Evolutionary conservation across 495 filamentous ascomycete genomes (phyloP).

Genomic region (Aspergillus taichungensis): DNA sequence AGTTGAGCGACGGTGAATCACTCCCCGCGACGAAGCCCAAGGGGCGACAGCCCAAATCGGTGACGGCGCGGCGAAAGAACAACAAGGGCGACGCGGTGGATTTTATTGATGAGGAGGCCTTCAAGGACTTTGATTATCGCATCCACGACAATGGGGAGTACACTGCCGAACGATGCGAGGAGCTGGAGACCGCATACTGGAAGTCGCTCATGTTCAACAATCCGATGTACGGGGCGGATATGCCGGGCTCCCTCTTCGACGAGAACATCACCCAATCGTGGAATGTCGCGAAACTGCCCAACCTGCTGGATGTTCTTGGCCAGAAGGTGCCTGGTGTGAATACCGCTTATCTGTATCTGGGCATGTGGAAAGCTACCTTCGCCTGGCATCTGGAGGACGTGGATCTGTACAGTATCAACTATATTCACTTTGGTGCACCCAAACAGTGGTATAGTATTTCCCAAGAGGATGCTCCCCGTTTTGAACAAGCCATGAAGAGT

Average conservation of each 20-base stretch:
- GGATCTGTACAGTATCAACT: conserved; percentile 99
- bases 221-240: conserved; percentile 93
- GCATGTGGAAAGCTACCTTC: conserved; percentile 99
- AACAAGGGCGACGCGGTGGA: conserved; percentile 63
- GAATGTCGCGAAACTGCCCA: conserved; percentile 92
- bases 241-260: conserved; percentile 92
- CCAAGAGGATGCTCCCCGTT: conserved; percentile 85
- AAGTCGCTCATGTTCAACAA: conserved; percentile 89
- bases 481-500: conserved; percentile 92
- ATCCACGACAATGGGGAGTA: conserved; percentile 76
- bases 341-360: conserved; percentile 95
- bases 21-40: conserved; percentile 36
- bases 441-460: conserved; percentile 99
- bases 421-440: conserved; percentile 95
- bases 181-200: conserved; percentile 92
- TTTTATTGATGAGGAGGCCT: conserved; percentile 73
- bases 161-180: conserved; percentile 82
- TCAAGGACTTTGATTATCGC: conserved; percentile 80
- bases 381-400: conserved; percentile 99
- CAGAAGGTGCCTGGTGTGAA: conserved; percentile 96
- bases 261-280: conserved; percentile 65
- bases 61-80: conserved; percentile 66
- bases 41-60: conserved; percentile 49
- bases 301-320: conserved; percentile 87
- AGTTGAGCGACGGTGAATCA: conserved; percentile 43